Evolutionary conservation across 2,329 filamentous ascomycete genomes (phyloP), one percentile per base, ranked within the genome.

Genomic region (Hirsutella minnesotensis): DNA sequence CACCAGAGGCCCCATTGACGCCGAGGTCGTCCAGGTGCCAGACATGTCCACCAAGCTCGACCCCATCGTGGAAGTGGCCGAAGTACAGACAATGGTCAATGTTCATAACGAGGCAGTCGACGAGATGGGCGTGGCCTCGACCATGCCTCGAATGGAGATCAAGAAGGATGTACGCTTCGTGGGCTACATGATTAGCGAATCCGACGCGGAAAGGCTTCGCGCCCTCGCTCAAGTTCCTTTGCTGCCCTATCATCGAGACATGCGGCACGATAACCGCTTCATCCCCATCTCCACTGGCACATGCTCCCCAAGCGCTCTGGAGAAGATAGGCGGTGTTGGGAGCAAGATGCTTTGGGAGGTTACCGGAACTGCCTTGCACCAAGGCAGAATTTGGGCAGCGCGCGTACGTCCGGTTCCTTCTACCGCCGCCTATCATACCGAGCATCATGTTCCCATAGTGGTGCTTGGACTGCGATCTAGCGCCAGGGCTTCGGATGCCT

Each of bases 81-180:
- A 90, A 59, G 78, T 96, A 13, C 89, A 95, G 63, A 81, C 83
- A 51, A 82, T 95, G 70, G 82, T 96, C 64, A 90, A 94, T 57
- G 70, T 75, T 18, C 90, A 96, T 68, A 98, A 96, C 59, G 63
- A 67, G 3, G 65, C 75, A 20, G 44, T 64, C 38, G 45, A 47
- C 8, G 55, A 54, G 20, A 53, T 59, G 39, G 50, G 62, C 48
- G 39, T 62, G 57, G 45, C 66, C 35, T 46, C 53, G 15, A 62
- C 61, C 21, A 60, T 60, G 39, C 59, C 64, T 34, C 66, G 64
- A 38, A 70, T 92, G 46, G 73, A 77, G 51, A 86, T 98, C 58
- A 87, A 86, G 61, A 89, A 89, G 58, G 86, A 80, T 2, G 82
- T 95, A 40, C 87, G 88, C 62, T 95, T 90, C 64, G 95, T 92